phyloP scores from a whole-genome alignment of 2,329 filamentous ascomycete genomes.

The Penicillium psychrosexuale region DNA sequence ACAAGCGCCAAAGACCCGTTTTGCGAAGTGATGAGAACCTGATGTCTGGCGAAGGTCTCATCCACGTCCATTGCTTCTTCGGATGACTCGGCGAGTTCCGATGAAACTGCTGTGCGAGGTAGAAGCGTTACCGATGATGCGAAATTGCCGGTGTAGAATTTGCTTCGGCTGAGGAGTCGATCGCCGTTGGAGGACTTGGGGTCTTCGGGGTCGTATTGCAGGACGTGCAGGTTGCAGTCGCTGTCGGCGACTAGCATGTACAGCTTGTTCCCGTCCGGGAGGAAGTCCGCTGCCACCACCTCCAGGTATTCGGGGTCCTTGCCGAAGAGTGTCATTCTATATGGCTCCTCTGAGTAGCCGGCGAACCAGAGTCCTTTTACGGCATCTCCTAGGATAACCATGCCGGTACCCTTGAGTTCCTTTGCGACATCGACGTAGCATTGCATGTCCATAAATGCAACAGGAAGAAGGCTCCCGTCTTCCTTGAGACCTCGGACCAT shows the following conservation, averaged over 20 bases:
- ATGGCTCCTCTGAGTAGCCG: constrained; percentile 94
- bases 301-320: constrained; percentile 78
- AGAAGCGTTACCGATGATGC: constrained; percentile 73
- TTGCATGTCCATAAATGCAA: constrained; percentile 97
- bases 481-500: constrained; percentile 96
- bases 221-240: constrained; percentile 79
- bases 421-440: constrained; percentile 86
- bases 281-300: constrained; percentile 77
- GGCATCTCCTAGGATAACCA: constrained; percentile 84
- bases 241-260: constrained; percentile 80
- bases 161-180: constrained; percentile 78
- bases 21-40: constrained; percentile 68
- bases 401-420: constrained; percentile 75
- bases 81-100: constrained; percentile 34
- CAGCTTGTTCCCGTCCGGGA: constrained; percentile 79
- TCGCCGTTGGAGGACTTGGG: constrained; percentile 90
- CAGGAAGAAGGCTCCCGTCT: constrained; percentile 84
- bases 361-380: constrained; percentile 95
- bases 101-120: constrained; percentile 59
- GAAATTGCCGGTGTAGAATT: constrained; percentile 82
- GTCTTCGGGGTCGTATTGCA: constrained; percentile 95
- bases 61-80: constrained; percentile 42
- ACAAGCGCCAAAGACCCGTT: constrained; percentile 76
- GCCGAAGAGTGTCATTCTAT: constrained; percentile 88
- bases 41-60: constrained; percentile 36